phyloP scores from a whole-genome alignment of 805 yeast species.

The Isabelozyma gotoi region DNA sequence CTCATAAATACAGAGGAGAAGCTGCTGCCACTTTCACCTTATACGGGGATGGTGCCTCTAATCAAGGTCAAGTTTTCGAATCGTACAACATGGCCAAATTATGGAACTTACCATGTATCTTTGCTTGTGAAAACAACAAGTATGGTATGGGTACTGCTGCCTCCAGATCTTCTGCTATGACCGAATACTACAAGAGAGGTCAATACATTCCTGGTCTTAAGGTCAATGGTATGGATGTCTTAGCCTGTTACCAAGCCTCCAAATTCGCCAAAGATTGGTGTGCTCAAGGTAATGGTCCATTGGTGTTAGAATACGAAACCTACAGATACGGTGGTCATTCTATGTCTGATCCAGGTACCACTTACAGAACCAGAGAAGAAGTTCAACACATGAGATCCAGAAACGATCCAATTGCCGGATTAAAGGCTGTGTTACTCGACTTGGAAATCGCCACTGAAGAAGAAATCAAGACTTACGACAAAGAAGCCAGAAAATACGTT shows the following conservation, averaged over 20 bases:
- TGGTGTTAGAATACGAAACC: conserved; percentile 95
- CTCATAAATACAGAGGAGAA: conserved; percentile 90
- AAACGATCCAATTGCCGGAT: conserved; percentile 96
- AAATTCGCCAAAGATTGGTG: conserved; percentile 97
- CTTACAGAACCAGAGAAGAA: conserved; percentile 99
- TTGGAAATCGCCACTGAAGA: conserved; percentile 87
- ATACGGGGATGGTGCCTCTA: conserved; percentile 99
- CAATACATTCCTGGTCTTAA: conserved; percentile 98
- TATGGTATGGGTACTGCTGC: conserved; percentile 99
- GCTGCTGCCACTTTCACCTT: conserved; percentile 77
- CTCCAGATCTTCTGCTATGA: conserved; percentile 92
- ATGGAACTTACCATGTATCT: conserved; percentile 93
- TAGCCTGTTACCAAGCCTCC: conserved; percentile 94
- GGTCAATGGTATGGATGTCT: conserved; percentile 97
- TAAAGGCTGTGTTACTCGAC: conserved; percentile 83
- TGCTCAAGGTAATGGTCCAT: conserved; percentile 90
- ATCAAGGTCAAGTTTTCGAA: conserved; percentile 99
- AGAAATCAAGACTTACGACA: conserved; percentile 91
- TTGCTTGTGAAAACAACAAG: conserved; percentile 98
- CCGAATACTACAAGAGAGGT: conserved; percentile 98
- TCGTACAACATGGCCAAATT: conserved; percentile 98
- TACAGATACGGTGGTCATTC: conserved; percentile 99
- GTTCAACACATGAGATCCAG: conserved; percentile 98
- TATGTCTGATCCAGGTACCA: conserved; percentile 99
- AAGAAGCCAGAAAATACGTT: conserved; percentile 92